These are phyloP conservation scores for Aspergillus asperescens DNA, from an alignment of 495 filamentous ascomycete genomes.

Conservation along the genomic window DNA sequence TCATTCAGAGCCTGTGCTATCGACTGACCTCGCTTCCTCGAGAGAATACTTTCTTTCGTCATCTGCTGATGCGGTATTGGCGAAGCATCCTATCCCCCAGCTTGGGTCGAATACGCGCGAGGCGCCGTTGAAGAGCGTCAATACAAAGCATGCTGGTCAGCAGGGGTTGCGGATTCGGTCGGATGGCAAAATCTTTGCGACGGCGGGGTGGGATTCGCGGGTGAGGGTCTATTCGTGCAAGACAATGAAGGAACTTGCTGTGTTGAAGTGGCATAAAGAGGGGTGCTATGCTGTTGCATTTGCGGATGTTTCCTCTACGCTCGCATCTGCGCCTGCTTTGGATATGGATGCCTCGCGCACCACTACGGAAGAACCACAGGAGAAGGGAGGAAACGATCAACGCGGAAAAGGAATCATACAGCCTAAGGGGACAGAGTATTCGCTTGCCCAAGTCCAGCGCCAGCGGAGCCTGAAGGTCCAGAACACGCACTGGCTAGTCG, in stretches of 20 bases:
- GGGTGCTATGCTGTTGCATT: constrained; percentile 87
- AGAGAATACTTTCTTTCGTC: constrained; percentile 69
- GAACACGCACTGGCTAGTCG: constrained; percentile 80
- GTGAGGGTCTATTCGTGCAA: constrained; percentile 75
- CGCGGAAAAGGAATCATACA: neutral
- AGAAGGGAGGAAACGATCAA: neutral
- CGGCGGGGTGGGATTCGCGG: constrained; percentile 86
- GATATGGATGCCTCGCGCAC: neutral
- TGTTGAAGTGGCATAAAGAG: constrained; percentile 91
- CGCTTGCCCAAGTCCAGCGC: constrained; percentile 51
- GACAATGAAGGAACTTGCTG: constrained; percentile 82
- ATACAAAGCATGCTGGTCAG: constrained; percentile 87
- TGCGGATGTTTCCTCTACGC: constrained; percentile 35
- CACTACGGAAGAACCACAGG: neutral
- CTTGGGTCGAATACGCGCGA: constrained; percentile 12
- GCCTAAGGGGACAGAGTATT: constrained; percentile 13
- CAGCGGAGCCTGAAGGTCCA: constrained; percentile 60
- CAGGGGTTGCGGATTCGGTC: constrained; percentile 72
- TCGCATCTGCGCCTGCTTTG: neutral
- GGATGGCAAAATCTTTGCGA: constrained; percentile 80
- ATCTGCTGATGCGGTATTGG: constrained; percentile 67
- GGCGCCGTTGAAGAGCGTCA: constrained; percentile 51
- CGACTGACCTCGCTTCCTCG: constrained; percentile 58
- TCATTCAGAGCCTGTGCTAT: constrained; percentile 83
- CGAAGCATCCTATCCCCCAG: constrained; percentile 55